These are phyloP conservation scores for Blastobotrys raffinosifermentans DNA, from an alignment of 1,139 yeast genomes.

Conservation along the genomic window DNA sequence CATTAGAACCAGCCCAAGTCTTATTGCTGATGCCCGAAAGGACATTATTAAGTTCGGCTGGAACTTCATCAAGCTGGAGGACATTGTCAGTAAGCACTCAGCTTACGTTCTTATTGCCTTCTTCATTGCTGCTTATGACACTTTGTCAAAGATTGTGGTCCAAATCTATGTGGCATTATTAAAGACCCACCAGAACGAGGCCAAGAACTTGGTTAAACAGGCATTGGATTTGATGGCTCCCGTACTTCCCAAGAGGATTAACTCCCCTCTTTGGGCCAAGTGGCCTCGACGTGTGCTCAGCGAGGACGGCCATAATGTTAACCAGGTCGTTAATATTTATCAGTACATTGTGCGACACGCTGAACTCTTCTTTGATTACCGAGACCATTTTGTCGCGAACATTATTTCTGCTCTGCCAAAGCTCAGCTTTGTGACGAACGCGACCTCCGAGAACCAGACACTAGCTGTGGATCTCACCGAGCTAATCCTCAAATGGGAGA, in stretches of 20 bases:
- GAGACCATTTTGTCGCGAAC: slow-evolving; percentile 85
- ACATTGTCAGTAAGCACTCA: slow-evolving; percentile 81
- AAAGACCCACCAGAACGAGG: slow-evolving; percentile 81
- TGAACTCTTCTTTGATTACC: slow-evolving; percentile 72
- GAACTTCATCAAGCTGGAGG: slow-evolving; percentile 88
- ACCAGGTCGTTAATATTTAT: slow-evolving; percentile 81
- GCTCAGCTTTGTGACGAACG: slow-evolving; percentile 71
- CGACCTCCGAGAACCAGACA: slow-evolving; percentile 75
- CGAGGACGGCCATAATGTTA: slow-evolving; percentile 80
- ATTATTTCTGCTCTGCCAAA: slow-evolving; percentile 95
- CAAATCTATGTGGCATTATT: slow-evolving; percentile 89
- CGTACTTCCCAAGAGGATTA: slow-evolving; percentile 68
- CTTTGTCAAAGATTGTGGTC: slow-evolving; percentile 81
- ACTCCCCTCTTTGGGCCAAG: slow-evolving; percentile 76
- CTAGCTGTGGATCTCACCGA: slow-evolving; percentile 89
- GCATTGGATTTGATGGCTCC: slow-evolving; percentile 90
- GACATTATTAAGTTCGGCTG: slow-evolving; percentile 92
- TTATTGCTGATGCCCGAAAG: slow-evolving; percentile 62
- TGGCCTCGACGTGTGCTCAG: slow-evolving; percentile 92
- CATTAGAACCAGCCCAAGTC: slow-evolving; percentile 60
- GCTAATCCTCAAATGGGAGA: slow-evolving; percentile 81
- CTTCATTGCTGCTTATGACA: slow-evolving; percentile 83
- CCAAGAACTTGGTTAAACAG: slow-evolving; percentile 75
- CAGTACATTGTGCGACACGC: slow-evolving; percentile 87
- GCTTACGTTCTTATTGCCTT: slow-evolving; percentile 87